Conservation (phyloP, 164 flowering plant species). For the Tetracentron sinense region DNA sequence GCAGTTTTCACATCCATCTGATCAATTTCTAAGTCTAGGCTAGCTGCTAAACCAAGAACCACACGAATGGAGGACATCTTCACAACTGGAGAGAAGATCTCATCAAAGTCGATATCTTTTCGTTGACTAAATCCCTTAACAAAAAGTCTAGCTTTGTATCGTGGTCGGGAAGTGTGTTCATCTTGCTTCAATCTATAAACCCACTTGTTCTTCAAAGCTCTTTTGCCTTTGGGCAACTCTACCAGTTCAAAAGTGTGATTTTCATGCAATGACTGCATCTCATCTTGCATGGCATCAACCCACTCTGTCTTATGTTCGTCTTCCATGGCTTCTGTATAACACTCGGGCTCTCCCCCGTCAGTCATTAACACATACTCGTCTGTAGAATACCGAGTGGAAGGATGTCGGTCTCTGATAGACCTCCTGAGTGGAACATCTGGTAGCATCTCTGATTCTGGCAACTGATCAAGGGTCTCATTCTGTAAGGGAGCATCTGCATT, state of each 20-base stretch:
- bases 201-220: conserved; percentile 18
- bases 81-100: conserved; percentile 3
- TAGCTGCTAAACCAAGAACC: background rate
- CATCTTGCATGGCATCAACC: conserved; percentile 21
- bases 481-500: background rate
- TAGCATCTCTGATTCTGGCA: background rate
- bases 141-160: conserved; percentile 18
- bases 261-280: conserved; percentile 22
- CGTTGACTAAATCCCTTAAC: background rate
- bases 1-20: conserved; percentile 2
- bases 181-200: conserved; percentile 16
- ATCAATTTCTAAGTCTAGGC: background rate
- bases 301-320: conserved; percentile 11
- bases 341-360: conserved; percentile 20
- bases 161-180: conserved; percentile 1
- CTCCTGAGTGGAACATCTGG: background rate
- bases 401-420: background rate
- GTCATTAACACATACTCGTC: conserved; percentile 11
- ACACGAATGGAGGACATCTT: background rate
- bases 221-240: conserved; percentile 15
- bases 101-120: conserved; percentile 15
- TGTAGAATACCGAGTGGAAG: background rate
- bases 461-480: background rate
- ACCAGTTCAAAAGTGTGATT: conserved; percentile 26
- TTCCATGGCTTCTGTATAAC: conserved; percentile 4